Evolutionary conservation across 139 green algal genomes (phyloP).

Genomic region (Edaphochlamys debaryana): DNA sequence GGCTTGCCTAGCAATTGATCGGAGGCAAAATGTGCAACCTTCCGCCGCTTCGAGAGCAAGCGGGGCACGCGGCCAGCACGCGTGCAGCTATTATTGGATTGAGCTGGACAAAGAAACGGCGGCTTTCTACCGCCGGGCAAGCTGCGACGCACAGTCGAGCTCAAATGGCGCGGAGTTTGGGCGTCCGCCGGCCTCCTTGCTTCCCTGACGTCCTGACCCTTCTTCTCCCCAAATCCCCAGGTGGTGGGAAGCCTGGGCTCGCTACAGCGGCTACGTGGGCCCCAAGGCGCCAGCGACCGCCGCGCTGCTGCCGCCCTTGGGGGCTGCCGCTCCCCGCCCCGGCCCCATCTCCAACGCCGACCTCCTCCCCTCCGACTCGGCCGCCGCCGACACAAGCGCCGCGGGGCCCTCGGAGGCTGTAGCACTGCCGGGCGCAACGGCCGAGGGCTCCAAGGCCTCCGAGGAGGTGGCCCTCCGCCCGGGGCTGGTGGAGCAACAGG

Average conservation of each 20-base stretch:
- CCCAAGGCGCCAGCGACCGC: neutral
- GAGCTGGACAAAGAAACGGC: no score
- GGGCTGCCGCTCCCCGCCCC: slow-evolving; percentile 12
- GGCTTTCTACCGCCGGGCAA: no score
- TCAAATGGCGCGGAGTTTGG: no score
- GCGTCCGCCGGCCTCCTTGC: no score
- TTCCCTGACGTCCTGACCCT: no score
- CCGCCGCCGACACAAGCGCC: neutral
- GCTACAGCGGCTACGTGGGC: neutral
- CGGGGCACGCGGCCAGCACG: no score
- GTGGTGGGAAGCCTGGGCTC: slow-evolving; percentile 30
- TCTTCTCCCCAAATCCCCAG: neutral
- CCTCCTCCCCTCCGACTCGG: slow-evolving; percentile 22
- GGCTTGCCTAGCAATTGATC: no score
- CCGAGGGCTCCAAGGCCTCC: neutral
- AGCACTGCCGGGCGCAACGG: neutral
- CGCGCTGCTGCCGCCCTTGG: neutral
- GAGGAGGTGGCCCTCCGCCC: neutral
- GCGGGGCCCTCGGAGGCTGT: neutral
- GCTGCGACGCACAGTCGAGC: no score
- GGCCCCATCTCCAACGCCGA: slow-evolving; percentile 59
- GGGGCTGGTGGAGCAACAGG: slow-evolving; percentile 42
- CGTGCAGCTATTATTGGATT: no score
- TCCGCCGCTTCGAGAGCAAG: no score
- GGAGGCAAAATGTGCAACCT: no score